A percentile compares a stretch with the other conserved stretches of the same genome.
phyloP scores from a whole-genome alignment of 2,329 filamentous ascomycete species.

The Hymenoscyphus linearis region DNA sequence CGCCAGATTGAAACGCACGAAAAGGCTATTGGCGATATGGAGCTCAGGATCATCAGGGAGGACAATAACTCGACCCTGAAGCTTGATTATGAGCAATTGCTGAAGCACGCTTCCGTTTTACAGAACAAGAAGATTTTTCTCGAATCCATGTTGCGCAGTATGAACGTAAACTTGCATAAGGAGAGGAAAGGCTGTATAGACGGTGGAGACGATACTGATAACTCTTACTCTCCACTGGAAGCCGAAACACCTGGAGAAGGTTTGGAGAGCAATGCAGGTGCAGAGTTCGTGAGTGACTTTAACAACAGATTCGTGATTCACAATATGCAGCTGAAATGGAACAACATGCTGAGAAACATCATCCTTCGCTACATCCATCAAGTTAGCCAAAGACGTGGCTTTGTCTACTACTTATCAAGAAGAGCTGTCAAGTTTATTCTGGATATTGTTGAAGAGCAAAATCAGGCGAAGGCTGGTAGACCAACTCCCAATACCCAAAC shows the following conservation, averaged over 20 bases:
- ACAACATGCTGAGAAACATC: conserved; percentile 91
- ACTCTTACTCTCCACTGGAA: conserved; percentile 24
- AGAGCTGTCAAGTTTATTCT: conserved; percentile 96
- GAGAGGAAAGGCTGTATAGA: conserved; percentile 24
- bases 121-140: conserved; percentile 54
- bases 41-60: conserved; percentile 57
- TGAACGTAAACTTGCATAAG: conserved; percentile 29
- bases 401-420: conserved; percentile 95
- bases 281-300: conserved; percentile 89
- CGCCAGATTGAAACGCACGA: conserved; percentile 73
- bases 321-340: conserved; percentile 98
- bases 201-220: conserved; percentile 32
- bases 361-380: conserved; percentile 97
- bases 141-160: conserved; percentile 46
- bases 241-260: conserved; percentile 42
- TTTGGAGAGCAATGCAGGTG: conserved; percentile 64
- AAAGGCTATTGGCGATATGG: conserved; percentile 67
- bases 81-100: conserved; percentile 56
- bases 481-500: conserved; percentile 31
- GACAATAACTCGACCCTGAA: conserved; percentile 47
- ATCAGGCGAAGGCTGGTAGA: conserved; percentile 44
- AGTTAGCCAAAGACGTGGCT: conserved; percentile 89
- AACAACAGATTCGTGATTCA: conserved; percentile 98
- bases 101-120: conserved; percentile 50
- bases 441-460: conserved; percentile 93